Conservation (phyloP, 192 early-diverging fungal species). For the Coemansia sp. region DNA sequence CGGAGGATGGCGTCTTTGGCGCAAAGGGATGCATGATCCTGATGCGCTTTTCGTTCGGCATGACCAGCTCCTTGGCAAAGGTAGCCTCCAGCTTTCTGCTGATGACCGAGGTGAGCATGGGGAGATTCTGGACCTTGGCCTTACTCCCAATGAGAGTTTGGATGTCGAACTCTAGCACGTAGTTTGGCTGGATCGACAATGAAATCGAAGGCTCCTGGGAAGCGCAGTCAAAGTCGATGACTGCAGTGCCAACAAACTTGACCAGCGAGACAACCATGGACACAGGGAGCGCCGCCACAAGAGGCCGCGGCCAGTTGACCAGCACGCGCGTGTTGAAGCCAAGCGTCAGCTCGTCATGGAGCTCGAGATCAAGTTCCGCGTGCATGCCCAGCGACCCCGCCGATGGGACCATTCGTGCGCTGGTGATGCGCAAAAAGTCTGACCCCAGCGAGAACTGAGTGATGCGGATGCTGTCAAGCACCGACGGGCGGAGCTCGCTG, state of each 20-base stretch:
- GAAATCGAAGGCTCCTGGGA: constrained; percentile 32
- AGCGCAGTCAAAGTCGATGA: constrained; percentile 46
- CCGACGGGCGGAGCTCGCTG: constrained; percentile 45
- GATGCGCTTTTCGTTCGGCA: constrained; percentile 50
- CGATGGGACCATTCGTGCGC: constrained; percentile 53
- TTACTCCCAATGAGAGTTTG: constrained; percentile 90
- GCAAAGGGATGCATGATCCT: constrained; percentile 55
- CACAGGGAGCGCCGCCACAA: constrained; percentile 90
- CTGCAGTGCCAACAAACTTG: constrained; percentile 88
- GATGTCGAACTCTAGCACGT: constrained; percentile 84
- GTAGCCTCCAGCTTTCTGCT: constrained; percentile 65
- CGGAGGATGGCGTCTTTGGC: constrained; percentile 19
- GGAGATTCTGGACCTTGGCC: constrained; percentile 96
- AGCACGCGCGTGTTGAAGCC: constrained; percentile 90
- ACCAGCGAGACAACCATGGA: constrained; percentile 83
- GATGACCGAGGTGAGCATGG: constrained; percentile 89
- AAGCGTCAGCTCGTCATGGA: constrained; percentile 91
- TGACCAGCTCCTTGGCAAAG: constrained; percentile 50
- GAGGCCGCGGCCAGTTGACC: constrained; percentile 92
- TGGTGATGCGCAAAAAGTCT: constrained; percentile 51
- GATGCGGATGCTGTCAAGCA: constrained; percentile 51
- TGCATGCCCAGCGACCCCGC: constrained; percentile 51
- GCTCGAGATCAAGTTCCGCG: constrained; percentile 73
- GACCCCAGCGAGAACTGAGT: constrained; percentile 58
- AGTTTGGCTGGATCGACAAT: constrained; percentile 63